phyloP scores from a whole-genome alignment of 2,329 filamentous ascomycete genomes.

The Paecilomyces variotii region DNA sequence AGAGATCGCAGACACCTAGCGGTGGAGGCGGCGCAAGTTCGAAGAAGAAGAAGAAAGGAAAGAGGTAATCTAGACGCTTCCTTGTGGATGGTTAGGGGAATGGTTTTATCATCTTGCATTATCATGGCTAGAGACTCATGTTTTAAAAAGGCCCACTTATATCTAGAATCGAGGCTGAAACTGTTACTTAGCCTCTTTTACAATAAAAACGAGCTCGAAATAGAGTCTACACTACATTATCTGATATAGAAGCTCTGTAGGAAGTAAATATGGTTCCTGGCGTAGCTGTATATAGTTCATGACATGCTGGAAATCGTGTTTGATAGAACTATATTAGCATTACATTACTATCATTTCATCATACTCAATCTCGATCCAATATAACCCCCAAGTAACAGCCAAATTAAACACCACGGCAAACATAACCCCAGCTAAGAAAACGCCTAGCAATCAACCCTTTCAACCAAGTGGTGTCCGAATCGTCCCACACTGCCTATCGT shows the following conservation, averaged over 20 bases:
- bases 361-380: too few species aligned
- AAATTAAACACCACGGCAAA: not conserved
- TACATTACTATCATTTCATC: too few species aligned
- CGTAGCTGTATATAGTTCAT: too few species aligned
- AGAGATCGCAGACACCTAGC: slow-evolving; percentile 16
- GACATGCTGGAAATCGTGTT: too few species aligned
- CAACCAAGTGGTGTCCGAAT: slow-evolving; percentile 26
- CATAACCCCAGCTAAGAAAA: not conserved
- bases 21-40: slow-evolving; percentile 29
- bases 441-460: not conserved
- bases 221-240: not conserved
- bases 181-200: not conserved
- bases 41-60: slow-evolving; percentile 47
- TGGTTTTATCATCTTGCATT: slow-evolving; percentile 6
- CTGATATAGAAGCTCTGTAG: too few species aligned
- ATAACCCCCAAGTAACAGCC: too few species aligned
- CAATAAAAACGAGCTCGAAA: not conserved
- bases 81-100: not conserved
- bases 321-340: too few species aligned
- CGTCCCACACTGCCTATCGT: slow-evolving; percentile 27
- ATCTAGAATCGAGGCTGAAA: not conserved
- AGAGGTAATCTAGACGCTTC: slow-evolving; percentile 26
- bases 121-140: slow-evolving; percentile 5
- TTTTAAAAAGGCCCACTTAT: not conserved
- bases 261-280: too few species aligned